phyloP scores from a whole-genome alignment of 129 eudicot genomes.

The Flaveria bidentis region DNA sequence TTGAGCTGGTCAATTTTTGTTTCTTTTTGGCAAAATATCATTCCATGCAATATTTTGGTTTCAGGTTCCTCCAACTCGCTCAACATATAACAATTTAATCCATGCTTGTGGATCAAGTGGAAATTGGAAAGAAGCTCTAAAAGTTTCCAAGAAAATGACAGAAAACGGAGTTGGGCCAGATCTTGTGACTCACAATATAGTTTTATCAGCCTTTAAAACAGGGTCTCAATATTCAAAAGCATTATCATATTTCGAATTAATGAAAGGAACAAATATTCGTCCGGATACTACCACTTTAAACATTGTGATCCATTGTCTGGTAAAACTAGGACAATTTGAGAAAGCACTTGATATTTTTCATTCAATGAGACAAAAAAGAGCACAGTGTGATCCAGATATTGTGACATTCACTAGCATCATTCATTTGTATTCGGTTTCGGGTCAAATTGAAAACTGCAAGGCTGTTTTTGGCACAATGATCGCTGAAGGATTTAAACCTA shows the following conservation, averaged over 20 bases:
- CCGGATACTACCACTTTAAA: slow-evolving; percentile 89
- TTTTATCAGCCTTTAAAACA: slow-evolving; percentile 83
- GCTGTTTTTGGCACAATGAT: slow-evolving; percentile 75
- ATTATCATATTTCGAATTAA: slow-evolving; percentile 81
- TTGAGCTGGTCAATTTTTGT: slow-evolving; percentile 30
- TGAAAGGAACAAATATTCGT: slow-evolving; percentile 81
- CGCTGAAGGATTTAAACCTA: slow-evolving; percentile 80
- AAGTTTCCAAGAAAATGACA: slow-evolving; percentile 83
- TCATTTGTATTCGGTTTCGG: slow-evolving; percentile 78
- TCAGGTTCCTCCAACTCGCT: slow-evolving; percentile 93
- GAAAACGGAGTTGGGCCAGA: slow-evolving; percentile 99
- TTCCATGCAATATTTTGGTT: neutral
- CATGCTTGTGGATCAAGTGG: slow-evolving; percentile 98
- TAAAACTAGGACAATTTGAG: slow-evolving; percentile 64
- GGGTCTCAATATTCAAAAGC: slow-evolving; percentile 85
- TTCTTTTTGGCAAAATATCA: neutral
- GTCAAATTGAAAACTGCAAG: slow-evolving; percentile 75
- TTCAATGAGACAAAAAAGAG: slow-evolving; percentile 81
- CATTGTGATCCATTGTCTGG: slow-evolving; percentile 79
- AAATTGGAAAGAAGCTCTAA: slow-evolving; percentile 94
- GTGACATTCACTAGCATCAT: slow-evolving; percentile 92
- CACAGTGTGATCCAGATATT: slow-evolving; percentile 77
- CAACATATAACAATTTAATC: slow-evolving; percentile 92
- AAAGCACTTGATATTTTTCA: slow-evolving; percentile 69
- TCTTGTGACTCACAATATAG: slow-evolving; percentile 89